Conservation (phyloP, 2,329 filamentous ascomycete species). For the Pseudopyricularia javanii region DNA sequence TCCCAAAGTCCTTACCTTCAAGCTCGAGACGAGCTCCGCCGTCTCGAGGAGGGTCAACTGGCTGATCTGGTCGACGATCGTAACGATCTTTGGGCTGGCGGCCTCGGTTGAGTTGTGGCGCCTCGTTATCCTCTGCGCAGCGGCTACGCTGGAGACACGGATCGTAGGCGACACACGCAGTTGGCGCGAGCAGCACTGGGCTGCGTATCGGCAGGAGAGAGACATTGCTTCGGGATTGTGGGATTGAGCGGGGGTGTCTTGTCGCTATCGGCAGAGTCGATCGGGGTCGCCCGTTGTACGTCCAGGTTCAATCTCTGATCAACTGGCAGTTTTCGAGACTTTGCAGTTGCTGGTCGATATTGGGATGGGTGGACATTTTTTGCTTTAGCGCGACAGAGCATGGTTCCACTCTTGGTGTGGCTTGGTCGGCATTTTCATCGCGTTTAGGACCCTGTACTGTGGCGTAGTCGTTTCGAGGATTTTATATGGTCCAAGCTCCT, state of each 20-base stretch:
- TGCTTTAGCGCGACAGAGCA: not conserved
- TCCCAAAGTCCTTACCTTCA: constrained; percentile 59
- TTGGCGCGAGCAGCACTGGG: constrained; percentile 52
- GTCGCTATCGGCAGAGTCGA: not conserved
- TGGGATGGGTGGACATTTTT: not conserved
- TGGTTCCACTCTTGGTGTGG: not conserved
- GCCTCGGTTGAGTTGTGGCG: constrained; percentile 84
- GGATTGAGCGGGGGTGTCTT: not conserved
- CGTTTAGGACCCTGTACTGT: not conserved
- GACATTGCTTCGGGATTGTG: constrained; percentile 30
- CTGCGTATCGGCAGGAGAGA: constrained; percentile 49
- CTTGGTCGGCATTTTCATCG: not conserved
- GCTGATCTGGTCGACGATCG: constrained; percentile 97
- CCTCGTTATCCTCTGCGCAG: constrained; percentile 43
- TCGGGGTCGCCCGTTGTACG: not conserved
- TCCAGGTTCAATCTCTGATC: not conserved
- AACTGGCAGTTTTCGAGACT: not conserved
- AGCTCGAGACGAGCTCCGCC: constrained; percentile 81
- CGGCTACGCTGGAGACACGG: constrained; percentile 29
- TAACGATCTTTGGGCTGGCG: constrained; percentile 78
- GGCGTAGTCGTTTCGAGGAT: not conserved
- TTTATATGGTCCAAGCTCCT: constrained; percentile 2
- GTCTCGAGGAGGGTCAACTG: constrained; percentile 96
- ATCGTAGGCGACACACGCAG: constrained; percentile 36
- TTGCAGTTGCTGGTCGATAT: not conserved